Percentiles rank a stretch among this genome's conserved stretches.
phyloP scores from a whole-genome alignment of 2,329 filamentous ascomycete species.

The Fusarium annulatum region DNA sequence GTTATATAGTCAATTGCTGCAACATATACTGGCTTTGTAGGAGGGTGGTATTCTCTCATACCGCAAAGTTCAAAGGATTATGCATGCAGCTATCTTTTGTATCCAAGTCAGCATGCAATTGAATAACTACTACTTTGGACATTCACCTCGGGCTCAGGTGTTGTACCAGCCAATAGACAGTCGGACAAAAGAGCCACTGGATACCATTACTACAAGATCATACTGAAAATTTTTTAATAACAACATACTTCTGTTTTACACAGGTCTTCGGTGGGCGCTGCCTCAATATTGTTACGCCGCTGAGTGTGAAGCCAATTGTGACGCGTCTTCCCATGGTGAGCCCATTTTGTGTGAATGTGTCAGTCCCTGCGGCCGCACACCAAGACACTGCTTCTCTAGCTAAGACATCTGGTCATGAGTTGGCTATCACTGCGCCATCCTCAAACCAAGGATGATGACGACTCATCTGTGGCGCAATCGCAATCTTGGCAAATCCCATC shows the following conservation, averaged over 20 bases:
- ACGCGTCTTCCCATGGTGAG: not conserved
- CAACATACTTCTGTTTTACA: fast-evolving
- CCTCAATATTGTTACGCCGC: too few species aligned
- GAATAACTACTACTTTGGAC: too few species aligned
- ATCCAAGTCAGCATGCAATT: too few species aligned
- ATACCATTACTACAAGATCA: fast-evolving
- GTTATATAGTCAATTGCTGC: fast-evolving
- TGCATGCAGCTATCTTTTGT: too few species aligned
- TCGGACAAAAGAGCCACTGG: too few species aligned
- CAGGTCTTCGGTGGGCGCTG: not conserved
- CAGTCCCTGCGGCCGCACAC: not conserved
- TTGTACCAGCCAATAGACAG: too few species aligned
- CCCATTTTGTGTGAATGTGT: not conserved
- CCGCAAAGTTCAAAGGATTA: fast-evolving
- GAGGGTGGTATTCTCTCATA: fast-evolving
- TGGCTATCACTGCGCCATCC: not conserved
- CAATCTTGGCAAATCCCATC: conserved; percentile 19
- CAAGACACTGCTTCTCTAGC: not conserved
- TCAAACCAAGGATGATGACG: conserved; percentile 6
- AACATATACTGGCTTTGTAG: fast-evolving
- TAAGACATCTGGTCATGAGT: not conserved
- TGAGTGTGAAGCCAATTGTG: not conserved
- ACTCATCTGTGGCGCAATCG: conserved; percentile 19
- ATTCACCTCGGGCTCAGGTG: too few species aligned
- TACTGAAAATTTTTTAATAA: too few species aligned